Evolutionary conservation across 2,329 filamentous ascomycete genomes (phyloP), one percentile per base, ranked within the genome.

Genomic region (Fusarium globosum): DNA sequence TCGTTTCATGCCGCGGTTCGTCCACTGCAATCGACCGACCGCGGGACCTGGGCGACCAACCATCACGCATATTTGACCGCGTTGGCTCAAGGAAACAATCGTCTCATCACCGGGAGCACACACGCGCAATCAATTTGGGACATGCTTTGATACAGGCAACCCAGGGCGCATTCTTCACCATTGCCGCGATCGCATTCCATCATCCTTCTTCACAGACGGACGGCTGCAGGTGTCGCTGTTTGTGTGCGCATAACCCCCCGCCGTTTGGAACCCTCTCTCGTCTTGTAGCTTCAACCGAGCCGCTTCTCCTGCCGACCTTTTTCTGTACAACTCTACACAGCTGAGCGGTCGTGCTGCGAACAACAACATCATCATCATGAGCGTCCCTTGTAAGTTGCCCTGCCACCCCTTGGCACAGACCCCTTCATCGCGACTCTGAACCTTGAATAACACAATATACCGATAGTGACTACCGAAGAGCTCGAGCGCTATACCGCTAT

Each of bases 401-500:
- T 18, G 38, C 42, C 36, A 35, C 49, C 53, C 64, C 53, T 75
- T 45, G 35, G 38, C 69, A 71, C 56, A 57, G 58, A 35, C 65
- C 33, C 56, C 48, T 57, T 53, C 60, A 30, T 45, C 43, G 12
- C 39, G 33, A 36, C 21, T 16, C n/a, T 26, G 12, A n/a, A n/a
- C 39, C 36, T 38, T 30, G 42, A 43, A 69, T 67, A 65, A 65
- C 66, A 65, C 39, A n/a, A 56, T 35, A 46, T 23, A 33, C 30
- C n/a, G 33, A 45, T 71, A 90, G 88, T 90, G 72, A 84, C 83
- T 45, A 60, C 82, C 60, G 84, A 87, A 59, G 88, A 90, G 77
- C 83, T 83, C 73, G 71, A 79, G 63, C 83, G 85, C 73, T 91
- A 90, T 80, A 90, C 87, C 60, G 81, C 83, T 61, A 86, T 91